Conservation (phyloP, 495 filamentous ascomycete genomes). For the Tuber brumale region DNA sequence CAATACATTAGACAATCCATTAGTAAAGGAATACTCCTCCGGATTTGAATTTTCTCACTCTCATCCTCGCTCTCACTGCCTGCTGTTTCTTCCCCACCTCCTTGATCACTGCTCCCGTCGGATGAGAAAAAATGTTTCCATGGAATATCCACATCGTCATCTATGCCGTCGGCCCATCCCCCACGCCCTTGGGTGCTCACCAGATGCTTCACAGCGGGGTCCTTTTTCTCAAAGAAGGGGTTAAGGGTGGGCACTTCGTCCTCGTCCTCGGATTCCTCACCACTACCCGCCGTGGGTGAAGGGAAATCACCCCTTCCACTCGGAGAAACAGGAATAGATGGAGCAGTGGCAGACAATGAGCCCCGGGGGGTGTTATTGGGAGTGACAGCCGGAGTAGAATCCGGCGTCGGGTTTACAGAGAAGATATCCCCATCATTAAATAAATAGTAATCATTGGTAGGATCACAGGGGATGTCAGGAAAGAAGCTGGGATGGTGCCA, state of each 20-base stretch:
- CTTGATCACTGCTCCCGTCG: conserved; percentile 18
- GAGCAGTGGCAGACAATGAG: conserved; percentile 28
- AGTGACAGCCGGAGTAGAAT: conserved; percentile 32
- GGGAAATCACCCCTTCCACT: neutral
- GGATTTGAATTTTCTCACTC: conserved; percentile 25
- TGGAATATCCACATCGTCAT: conserved; percentile 32
- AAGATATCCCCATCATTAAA: conserved; percentile 29
- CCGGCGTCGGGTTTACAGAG: conserved; percentile 26
- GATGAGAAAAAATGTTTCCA: conserved; percentile 38
- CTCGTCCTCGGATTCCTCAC: conserved; percentile 23
- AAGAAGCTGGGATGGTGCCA: conserved; percentile 33
- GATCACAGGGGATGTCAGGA: conserved; percentile 26
- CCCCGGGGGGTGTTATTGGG: conserved; percentile 34
- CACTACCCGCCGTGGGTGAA: conserved; percentile 19
- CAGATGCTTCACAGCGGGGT: conserved; percentile 32
- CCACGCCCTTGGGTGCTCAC: conserved; percentile 29
- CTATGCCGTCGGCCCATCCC: conserved; percentile 36
- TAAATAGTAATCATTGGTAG: conserved; percentile 16
- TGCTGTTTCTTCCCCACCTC: conserved; percentile 17
- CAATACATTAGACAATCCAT: conserved; percentile 12
- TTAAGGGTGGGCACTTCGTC: conserved; percentile 28
- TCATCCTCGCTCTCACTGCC: conserved; percentile 31
- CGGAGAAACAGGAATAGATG: conserved; percentile 12
- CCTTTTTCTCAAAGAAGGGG: conserved; percentile 35
- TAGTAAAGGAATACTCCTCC: conserved; percentile 15